A percentile compares a stretch with the other conserved stretches of the same genome.
These are phyloP conservation scores for Dichotomopilus funicola DNA, from an alignment of 2,329 filamentous ascomycete genomes.

Conservation along the genomic window DNA sequence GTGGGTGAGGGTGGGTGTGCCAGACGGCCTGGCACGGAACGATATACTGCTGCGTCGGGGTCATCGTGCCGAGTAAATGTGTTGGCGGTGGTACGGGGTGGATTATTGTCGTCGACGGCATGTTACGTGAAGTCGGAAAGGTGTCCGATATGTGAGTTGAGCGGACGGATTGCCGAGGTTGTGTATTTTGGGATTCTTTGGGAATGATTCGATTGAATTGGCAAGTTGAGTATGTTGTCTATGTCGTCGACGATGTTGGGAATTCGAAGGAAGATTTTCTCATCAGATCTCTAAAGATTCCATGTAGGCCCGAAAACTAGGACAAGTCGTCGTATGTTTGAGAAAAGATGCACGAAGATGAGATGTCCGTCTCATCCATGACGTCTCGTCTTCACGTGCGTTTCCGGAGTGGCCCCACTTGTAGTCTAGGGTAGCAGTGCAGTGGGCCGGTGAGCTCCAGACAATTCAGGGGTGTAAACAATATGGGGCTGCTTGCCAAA, in stretches of 20 bases:
- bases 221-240: too few species aligned
- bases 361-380: neutral
- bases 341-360: neutral
- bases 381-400: neutral
- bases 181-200: too few species aligned
- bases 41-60: slow-evolving; percentile 3
- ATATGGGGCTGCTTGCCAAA: neutral
- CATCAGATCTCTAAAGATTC: too few species aligned
- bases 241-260: too few species aligned
- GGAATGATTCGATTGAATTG: too few species aligned
- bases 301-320: too few species aligned
- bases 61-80: neutral
- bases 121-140: too few species aligned
- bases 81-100: neutral
- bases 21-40: slow-evolving; percentile 16
- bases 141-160: too few species aligned
- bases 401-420: slow-evolving; percentile 16
- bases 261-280: too few species aligned
- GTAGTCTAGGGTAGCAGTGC: too few species aligned
- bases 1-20: slow-evolving; percentile 23
- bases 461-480: slow-evolving; percentile 4
- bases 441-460: neutral
- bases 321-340: too few species aligned
- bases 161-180: neutral
- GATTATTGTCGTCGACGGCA: too few species aligned